phyloP scores from a whole-genome alignment of 108 stramenopile species.

The Skeletonema potamos region DNA sequence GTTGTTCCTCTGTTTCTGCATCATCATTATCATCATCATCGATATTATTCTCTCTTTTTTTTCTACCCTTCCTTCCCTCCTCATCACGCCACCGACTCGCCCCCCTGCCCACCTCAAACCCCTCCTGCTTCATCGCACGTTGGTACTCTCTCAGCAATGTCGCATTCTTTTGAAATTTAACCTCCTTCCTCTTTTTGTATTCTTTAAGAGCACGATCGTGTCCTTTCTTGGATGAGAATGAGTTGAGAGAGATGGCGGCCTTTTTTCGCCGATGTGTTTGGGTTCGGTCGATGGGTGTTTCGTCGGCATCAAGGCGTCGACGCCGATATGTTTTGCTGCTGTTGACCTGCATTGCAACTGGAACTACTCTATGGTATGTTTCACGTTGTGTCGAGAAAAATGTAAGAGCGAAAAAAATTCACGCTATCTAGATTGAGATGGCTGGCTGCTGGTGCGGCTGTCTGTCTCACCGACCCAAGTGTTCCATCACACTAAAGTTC shows the following conservation, averaged over 20 bases:
- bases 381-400: too few relatives aligned
- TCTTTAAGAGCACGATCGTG: slow-evolving; percentile 64
- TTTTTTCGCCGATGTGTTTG: slow-evolving; percentile 21
- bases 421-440: too few relatives aligned
- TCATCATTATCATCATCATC: background rate
- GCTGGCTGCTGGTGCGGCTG: too few relatives aligned
- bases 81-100: slow-evolving; percentile 60
- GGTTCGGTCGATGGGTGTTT: background rate
- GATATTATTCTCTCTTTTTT: background rate
- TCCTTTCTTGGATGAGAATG: slow-evolving; percentile 56
- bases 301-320: background rate
- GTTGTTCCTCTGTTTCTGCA: background rate
- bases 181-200: slow-evolving; percentile 62
- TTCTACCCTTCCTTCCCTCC: slow-evolving; percentile 7
- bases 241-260: slow-evolving; percentile 37
- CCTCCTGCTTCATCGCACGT: slow-evolving; percentile 70
- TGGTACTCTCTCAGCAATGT: slow-evolving; percentile 57
- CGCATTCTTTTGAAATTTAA: slow-evolving; percentile 62
- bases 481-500: too few relatives aligned
- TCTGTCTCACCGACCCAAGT: too few relatives aligned
- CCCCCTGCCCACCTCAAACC: slow-evolving; percentile 69
- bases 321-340: background rate
- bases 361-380: too few relatives aligned
- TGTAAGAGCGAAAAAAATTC: too few relatives aligned
- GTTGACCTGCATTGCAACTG: too few relatives aligned